A percentile compares a stretch with the other conserved stretches of the same genome.
Conservation (phyloP, 108 stramenopile species). For the Bacterosira constricta region DNA sequence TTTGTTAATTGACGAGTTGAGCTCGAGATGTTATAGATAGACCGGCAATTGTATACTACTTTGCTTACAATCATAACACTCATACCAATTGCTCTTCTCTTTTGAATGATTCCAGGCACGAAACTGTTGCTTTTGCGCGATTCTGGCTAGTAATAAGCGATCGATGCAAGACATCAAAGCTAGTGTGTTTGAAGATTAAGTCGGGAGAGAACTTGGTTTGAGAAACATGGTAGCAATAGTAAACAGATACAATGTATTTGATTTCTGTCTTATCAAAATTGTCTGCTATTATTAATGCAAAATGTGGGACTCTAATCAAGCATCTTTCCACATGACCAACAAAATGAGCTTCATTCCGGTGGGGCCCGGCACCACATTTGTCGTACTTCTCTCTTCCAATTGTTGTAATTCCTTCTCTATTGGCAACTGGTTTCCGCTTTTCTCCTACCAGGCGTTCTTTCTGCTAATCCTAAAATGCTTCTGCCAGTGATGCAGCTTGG, state of each 20-base stretch:
- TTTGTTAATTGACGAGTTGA: too few species aligned
- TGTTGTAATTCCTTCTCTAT: constrained; percentile 10
- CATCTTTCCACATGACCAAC: constrained; percentile 62
- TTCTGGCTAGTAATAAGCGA: too few species aligned
- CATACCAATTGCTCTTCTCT: too few species aligned
- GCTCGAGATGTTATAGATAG: too few species aligned
- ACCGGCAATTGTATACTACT: too few species aligned
- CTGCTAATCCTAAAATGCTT: constrained; percentile 42
- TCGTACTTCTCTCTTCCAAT: constrained; percentile 28
- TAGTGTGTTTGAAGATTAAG: too few species aligned
- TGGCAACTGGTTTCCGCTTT: not conserved
- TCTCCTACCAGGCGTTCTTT: constrained; percentile 28
- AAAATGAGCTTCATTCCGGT: constrained; percentile 58
- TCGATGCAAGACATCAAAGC: too few species aligned
- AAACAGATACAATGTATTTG: not conserved
- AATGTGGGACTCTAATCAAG: constrained; percentile 13
- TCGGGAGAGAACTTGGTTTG: too few species aligned
- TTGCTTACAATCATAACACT: too few species aligned
- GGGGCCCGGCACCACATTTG: constrained; percentile 60
- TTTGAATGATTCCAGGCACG: too few species aligned
- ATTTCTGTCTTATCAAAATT: not conserved
- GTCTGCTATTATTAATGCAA: too few species aligned
- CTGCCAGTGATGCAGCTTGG: constrained; percentile 58
- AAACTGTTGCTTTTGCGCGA: too few species aligned
- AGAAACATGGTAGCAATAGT: not conserved